These are phyloP conservation scores for Tilletia caries DNA, from an alignment of 1,284 basidiomycete genomes.

Conservation along the genomic window DNA sequence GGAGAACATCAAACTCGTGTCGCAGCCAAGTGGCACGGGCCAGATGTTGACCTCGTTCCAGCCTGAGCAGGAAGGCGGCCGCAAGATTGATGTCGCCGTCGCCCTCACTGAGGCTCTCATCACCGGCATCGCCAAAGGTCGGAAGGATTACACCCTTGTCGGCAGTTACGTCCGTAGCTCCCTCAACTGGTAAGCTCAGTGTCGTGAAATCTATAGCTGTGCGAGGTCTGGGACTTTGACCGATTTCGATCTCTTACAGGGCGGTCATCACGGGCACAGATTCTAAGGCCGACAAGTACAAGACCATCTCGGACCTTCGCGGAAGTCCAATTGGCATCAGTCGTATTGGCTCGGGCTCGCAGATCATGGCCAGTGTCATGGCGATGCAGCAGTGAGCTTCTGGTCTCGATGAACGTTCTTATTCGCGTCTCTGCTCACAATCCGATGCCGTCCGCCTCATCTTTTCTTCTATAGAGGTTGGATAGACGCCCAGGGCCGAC, in stretches of 20 bases:
- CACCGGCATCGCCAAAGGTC: conserved; percentile 79
- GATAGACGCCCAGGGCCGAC: conserved; percentile 23
- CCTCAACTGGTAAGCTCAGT: conserved; percentile 38
- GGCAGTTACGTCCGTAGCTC: conserved; percentile 75
- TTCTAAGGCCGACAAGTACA: conserved; percentile 58
- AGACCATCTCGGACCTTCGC: conserved; percentile 71
- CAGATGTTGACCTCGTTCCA: conserved; percentile 48
- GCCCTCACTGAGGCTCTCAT: conserved; percentile 91
- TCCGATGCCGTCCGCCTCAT: neutral
- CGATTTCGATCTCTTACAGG: conserved; percentile 59
- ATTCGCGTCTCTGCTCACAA: neutral
- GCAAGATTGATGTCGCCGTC: conserved; percentile 58
- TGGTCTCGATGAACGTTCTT: too few relatives aligned
- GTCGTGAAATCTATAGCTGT: neutral
- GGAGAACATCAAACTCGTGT: conserved; percentile 38
- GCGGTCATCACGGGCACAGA: conserved; percentile 85
- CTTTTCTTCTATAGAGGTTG: conserved; percentile 22
- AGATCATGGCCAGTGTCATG: conserved; percentile 91
- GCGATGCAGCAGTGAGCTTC: conserved; percentile 63
- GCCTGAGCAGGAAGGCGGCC: conserved; percentile 21
- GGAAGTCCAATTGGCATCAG: conserved; percentile 85
- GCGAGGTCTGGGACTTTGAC: too few relatives aligned
- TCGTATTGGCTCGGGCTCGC: conserved; percentile 62
- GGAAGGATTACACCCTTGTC: conserved; percentile 80
- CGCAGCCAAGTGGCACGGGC: conserved; percentile 45